Conservation (phyloP, 2,329 filamentous ascomycete genomes). For the Ophiocordyceps sinensis region DNA sequence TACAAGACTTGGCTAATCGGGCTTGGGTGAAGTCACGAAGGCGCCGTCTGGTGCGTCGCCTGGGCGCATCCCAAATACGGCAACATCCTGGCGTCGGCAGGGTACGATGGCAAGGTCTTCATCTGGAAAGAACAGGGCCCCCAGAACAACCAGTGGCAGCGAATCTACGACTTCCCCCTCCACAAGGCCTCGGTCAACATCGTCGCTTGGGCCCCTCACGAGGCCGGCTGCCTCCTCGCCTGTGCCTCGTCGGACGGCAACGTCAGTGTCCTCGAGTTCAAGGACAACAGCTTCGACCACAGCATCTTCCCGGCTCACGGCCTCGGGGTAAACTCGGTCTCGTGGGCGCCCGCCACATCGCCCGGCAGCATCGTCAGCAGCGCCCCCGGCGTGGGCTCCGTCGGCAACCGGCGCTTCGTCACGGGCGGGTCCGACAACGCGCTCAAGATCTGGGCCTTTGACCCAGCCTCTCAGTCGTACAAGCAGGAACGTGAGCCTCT, state of each 20-base stretch:
- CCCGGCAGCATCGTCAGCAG: slow-evolving; percentile 77
- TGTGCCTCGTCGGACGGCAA: slow-evolving; percentile 90
- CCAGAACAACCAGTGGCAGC: slow-evolving; percentile 52
- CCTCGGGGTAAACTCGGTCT: slow-evolving; percentile 88
- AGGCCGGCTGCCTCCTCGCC: slow-evolving; percentile 85
- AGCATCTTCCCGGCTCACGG: slow-evolving; percentile 84
- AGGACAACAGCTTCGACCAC: slow-evolving; percentile 86
- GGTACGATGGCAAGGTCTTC: slow-evolving; percentile 95
- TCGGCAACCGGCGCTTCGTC: slow-evolving; percentile 68
- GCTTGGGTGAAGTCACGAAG: slow-evolving; percentile 58
- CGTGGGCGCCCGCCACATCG: slow-evolving; percentile 77
- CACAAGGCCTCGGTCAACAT: slow-evolving; percentile 97
- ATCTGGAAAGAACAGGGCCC: slow-evolving; percentile 85
- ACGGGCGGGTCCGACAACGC: slow-evolving; percentile 90
- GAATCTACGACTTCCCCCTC: slow-evolving; percentile 82
- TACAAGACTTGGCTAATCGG: background rate
- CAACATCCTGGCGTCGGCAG: slow-evolving; percentile 89
- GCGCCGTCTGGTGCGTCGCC: slow-evolving; percentile 92
- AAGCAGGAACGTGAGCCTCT: slow-evolving; percentile 51
- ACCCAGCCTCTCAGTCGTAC: slow-evolving; percentile 44
- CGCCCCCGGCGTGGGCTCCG: slow-evolving; percentile 41
- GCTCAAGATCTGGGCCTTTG: slow-evolving; percentile 86
- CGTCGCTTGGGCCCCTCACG: slow-evolving; percentile 93
- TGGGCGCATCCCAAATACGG: slow-evolving; percentile 99
- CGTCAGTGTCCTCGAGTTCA: slow-evolving; percentile 90